Conservation (phyloP, 495 filamentous ascomycete genomes). For the Lindgomyces ingoldianus region DNA sequence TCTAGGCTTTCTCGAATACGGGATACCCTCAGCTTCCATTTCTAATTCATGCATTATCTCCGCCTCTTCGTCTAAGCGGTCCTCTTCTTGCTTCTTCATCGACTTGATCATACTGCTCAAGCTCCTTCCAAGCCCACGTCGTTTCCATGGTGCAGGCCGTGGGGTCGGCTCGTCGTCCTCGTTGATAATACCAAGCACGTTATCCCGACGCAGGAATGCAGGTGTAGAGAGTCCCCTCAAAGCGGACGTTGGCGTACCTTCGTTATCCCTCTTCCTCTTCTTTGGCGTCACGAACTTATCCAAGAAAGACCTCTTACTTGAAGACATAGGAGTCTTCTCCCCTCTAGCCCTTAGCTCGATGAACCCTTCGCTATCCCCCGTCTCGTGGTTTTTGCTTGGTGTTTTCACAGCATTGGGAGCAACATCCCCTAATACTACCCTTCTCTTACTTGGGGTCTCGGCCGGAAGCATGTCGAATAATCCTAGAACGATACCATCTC, state of each 20-base stretch:
- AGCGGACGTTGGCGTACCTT: slow-evolving; percentile 52
- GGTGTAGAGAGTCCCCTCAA: slow-evolving; percentile 66
- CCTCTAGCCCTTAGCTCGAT: slow-evolving; percentile 39
- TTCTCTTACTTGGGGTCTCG: slow-evolving; percentile 41
- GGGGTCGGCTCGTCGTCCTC: slow-evolving; percentile 40
- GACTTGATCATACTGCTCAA: slow-evolving; percentile 78
- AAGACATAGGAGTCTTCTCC: slow-evolving; percentile 64
- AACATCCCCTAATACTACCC: slow-evolving; percentile 29
- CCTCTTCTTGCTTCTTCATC: slow-evolving; percentile 63
- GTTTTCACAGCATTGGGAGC: slow-evolving; percentile 33
- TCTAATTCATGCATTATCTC: slow-evolving; percentile 84
- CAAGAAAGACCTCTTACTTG: slow-evolving; percentile 61
- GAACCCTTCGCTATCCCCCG: slow-evolving; percentile 26
- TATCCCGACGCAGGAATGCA: slow-evolving; percentile 67
- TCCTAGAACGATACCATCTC: slow-evolving; percentile 81
- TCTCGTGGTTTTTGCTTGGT: slow-evolving; percentile 37
- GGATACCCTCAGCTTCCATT: slow-evolving; percentile 47
- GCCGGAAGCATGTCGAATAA: slow-evolving; percentile 80
- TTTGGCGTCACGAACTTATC: slow-evolving; percentile 68
- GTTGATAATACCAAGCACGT: slow-evolving; percentile 52
- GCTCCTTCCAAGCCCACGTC: slow-evolving; percentile 61
- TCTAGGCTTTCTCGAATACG: slow-evolving; percentile 12
- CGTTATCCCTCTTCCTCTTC: slow-evolving; percentile 35
- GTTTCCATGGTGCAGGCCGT: slow-evolving; percentile 55
- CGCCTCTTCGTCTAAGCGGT: slow-evolving; percentile 65